Base-by-base conservation (phyloP, 192 early-diverging fungal genomes). In the Allomyces macrogynus region DNA sequence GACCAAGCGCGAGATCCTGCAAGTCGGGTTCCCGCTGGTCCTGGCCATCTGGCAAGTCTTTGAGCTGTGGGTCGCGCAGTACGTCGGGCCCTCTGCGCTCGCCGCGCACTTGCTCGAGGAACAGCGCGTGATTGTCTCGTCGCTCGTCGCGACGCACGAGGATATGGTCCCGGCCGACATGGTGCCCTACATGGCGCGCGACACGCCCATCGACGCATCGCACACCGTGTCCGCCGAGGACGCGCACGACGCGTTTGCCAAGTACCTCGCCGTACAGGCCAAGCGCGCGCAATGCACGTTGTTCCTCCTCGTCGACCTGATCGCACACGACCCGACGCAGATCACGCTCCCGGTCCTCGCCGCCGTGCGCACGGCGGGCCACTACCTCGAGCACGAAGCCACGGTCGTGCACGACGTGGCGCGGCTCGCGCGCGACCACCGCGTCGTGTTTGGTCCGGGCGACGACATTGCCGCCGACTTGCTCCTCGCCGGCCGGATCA, bases 1-100 rank as follows among this genome's bases (percentile, higher is more conserved):
- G 32, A 40, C 32, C 32, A 40, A 40, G 7, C 32, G 32, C 32
- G 32, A 40, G 32, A 8, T 40, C 32, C 32, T 66, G 11, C 67
- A 66, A 43, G 73, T 76, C 16, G 79, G 76, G 10, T 65, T 79
- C 43, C 79, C 79, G 14, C 71, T 80, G 14, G 49, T 80, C 44
- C 68, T 80, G 42, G 72, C 79, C 4, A 26, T 80, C 5, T 80
- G 79, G 79, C 79, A 80, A 69, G 79, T 80, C 9, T 80, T 80
- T 72, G 77, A 80, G 66, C 73, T 73, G 62, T 69, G 74, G 25
- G 77, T 76, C 8, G 66, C 70, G 43, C 76, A 80, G 64, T 80
- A 77, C 77, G 72, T 80, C 32, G 77, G 77, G 7, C 62, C 73
- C 61, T 66, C 72, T 2, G 65, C 68, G 0, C 69, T 80, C 18